Evolutionary conservation across 495 filamentous ascomycete genomes (phyloP), one percentile per base, ranked within the genome.

Genomic region (Aspergillus carlsbadensis): DNA sequence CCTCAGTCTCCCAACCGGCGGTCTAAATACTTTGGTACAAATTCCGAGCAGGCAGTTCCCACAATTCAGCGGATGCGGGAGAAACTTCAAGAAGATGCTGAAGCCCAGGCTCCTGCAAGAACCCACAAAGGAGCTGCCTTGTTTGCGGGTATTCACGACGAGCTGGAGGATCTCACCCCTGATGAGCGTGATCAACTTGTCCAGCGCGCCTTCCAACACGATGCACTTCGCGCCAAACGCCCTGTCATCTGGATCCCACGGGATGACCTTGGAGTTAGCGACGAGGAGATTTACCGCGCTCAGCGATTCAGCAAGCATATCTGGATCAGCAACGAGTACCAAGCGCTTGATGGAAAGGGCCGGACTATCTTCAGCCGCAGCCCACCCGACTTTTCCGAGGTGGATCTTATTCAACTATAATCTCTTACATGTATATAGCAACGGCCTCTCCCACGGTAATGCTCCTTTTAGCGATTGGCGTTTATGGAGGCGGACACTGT

Each of bases 241-340:
- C 94, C 94, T 0, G 89, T 89, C 10, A 84, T 98, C 42, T 98
- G 94, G 94, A 92, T 98, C 42, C 94, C 94, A 8, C 82, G 91
- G 35, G 94, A 98, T 66, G 88, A 94, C 61, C 66, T 98, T 3
- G 94, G 94, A 1, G 83, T 98, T 31, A 89, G 87, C 55, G 92
- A 96, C 64, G 95, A 98, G 61, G 94, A 98, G 70, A 83, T 98
- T 17, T 79, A 74, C 64, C 75, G 90, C 41, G 96, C 91, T 14
- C 78, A 84, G 56, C 80, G 81, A 58, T 90, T 90, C 64, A 91
- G 85, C 58, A 81, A 86, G 62, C 84, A 91, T 64, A 86, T 98
- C 51, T 97, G 93, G 90, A 89, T 97, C 65, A 92, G 87, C 63
- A 98, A 97, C 71, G 87, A 94, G 70, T 90, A 89, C 56, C 88